These are phyloP conservation scores for Xylaria sp. DNA, from an alignment of 2,329 filamentous ascomycete genomes.

Conservation along the genomic window DNA sequence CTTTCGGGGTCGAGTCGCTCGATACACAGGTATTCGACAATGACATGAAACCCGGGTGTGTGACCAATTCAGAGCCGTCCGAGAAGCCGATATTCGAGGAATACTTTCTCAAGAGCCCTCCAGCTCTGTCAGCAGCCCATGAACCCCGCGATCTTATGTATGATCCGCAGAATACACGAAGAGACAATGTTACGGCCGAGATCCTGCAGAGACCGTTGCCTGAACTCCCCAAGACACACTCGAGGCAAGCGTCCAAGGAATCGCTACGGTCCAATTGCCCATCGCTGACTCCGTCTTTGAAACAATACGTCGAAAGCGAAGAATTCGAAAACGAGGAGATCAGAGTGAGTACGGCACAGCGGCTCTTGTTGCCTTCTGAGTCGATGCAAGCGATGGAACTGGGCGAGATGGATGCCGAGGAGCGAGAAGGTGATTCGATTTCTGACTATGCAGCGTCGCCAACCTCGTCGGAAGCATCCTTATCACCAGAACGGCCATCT, in stretches of 20 bases:
- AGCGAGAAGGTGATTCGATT: constrained; percentile 26
- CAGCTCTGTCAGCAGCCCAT: constrained; percentile 12
- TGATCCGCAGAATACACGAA: constrained; percentile 3
- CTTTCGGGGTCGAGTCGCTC: constrained; percentile 18
- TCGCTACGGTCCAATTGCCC: constrained; percentile 36
- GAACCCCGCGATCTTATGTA: background rate
- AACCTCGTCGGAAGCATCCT: constrained; percentile 28
- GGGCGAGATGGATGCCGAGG: constrained; percentile 10
- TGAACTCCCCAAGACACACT: constrained; percentile 29
- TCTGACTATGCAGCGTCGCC: constrained; percentile 37
- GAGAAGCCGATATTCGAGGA: constrained; percentile 5
- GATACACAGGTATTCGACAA: constrained; percentile 19
- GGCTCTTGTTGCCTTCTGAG: constrained; percentile 31
- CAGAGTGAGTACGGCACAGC: constrained; percentile 32
- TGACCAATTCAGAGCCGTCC: constrained; percentile 6
- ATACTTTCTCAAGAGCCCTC: constrained; percentile 23
- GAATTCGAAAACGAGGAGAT: constrained; percentile 38
- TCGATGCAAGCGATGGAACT: constrained; percentile 34
- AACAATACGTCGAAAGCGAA: constrained; percentile 37
- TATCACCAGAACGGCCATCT: constrained; percentile 31
- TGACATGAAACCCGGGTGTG: constrained; percentile 1
- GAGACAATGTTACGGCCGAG: constrained; percentile 5
- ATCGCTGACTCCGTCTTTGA: constrained; percentile 38
- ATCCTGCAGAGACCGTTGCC: constrained; percentile 34
- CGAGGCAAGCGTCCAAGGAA: constrained; percentile 31